Evolutionary conservation across 208 protist genomes (phyloP).

Genomic region (Entamoeba nuttalli): DNA sequence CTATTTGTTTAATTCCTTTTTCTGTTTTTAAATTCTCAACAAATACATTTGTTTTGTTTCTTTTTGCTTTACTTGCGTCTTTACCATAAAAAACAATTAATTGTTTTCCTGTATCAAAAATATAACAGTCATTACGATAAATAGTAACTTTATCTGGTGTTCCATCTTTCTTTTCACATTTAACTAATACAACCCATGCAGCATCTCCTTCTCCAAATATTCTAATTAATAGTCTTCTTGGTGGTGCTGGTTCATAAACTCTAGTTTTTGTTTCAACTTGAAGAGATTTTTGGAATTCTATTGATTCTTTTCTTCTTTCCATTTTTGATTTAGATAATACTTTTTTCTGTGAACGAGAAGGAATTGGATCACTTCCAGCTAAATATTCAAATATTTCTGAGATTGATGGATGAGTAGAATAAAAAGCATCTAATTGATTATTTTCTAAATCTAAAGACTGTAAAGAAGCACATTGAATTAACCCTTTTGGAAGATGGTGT

Average conservation of each 20-base stretch:
- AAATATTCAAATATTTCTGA: not conserved
- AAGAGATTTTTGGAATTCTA: not conserved
- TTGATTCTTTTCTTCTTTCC: not conserved
- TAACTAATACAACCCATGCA: not conserved
- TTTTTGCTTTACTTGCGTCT: not conserved
- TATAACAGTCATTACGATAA: not conserved
- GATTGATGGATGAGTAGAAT: not conserved
- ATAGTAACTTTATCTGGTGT: not conserved
- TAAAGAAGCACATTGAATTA: not conserved
- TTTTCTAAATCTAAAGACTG: not conserved
- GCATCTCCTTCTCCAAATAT: not conserved
- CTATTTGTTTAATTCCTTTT: not conserved
- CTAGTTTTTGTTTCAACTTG: not conserved
- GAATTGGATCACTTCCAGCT: not conserved
- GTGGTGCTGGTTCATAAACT: not conserved
- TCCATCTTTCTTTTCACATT: not conserved
- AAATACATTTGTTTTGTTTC: not conserved
- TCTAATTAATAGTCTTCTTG: not conserved
- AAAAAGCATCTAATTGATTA: not conserved
- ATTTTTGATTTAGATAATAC: not conserved
- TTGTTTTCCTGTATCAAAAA: not conserved
- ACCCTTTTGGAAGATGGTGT: not conserved
- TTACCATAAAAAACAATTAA: not conserved
- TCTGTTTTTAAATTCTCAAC: not conserved
- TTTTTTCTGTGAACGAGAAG: not conserved